Base-by-base conservation (phyloP, 345 rosid species). In the Dipteronia dyeriana region DNA sequence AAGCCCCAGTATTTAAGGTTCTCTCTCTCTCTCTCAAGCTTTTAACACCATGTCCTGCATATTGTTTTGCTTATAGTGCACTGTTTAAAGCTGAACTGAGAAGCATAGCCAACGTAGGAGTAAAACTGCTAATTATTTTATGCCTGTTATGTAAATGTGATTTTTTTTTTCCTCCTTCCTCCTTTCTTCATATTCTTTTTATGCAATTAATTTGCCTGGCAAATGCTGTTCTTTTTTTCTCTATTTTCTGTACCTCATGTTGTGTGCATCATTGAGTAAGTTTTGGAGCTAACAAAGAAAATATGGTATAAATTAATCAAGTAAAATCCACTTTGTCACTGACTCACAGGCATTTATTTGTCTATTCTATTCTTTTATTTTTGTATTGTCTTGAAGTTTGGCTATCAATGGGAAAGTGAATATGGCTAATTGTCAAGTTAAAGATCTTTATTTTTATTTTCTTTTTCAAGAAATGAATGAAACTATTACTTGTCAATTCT, bases 1-100 rank as follows among this genome's bases (percentile, higher is more conserved):
- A 88, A 82, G 83, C 90, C 9, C 85, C 92, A 11, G 86, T 89
- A 38, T 90, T 92, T 73, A 92, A 92, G 97, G 97, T 92, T 74
- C 43, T 20, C 70, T 66, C 69, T 65, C 80, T 16, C 2, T 54
- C 62, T 8, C 26, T 19, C 60, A 22, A 7, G 25, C 23, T 39
- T 4, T 26, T 10, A 61, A 74, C 43, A 63, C 45, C 34, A 63
- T 62, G 41, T 62, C 25, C 5, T 45, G 56, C 77, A 59, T 71
- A 17, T 22, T 19, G 20, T n/a, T 57, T n/a, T 5, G 22, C 23
- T 39, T 56, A 12, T 0, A n/a, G 7, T 72, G 19, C 9, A 19
- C 3, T 16, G 14, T 29, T 12, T 71, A 31, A 19, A 53, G 62
- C 56, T 16, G 61, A 29, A 47, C 47, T 41, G 29, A 53, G 54